Base-by-base conservation (phyloP, 2,329 filamentous ascomycete genomes). In the Ascochyta koolunga region DNA sequence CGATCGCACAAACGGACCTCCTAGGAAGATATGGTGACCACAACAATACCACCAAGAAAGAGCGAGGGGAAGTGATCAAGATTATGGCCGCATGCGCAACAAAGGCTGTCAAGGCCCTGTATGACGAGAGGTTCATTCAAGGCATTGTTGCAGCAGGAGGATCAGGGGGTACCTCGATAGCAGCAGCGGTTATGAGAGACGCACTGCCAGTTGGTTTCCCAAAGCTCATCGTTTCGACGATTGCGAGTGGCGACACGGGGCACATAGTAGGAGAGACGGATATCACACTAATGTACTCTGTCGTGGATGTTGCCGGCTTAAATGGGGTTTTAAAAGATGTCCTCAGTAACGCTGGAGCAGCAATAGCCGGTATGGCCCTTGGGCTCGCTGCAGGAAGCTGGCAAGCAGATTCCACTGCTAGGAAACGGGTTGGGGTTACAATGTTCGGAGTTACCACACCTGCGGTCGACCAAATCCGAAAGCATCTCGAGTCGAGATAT, bases 361-460 rank as follows among this genome's bases (percentile, higher is more conserved):
- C 85, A 0, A 83, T 89, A 32, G 76, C 76, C 0, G 87, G 81
- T 0, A 87, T 88, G 80, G 82, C 84, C 0, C 54, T 59, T 1
- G 72, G 78, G 0, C 85, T 84, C 53, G 64, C 48, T 56, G 46
- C 54, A 15, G 41, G 49, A 36, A 36, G 8, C 15, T 22, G 13
- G n/a, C 45, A 36, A 18, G 15, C 40, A 6, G 27, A 3, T 7
- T 2, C 8, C n/a, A 22, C 31, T 7, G 32, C 35, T 4, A 43
- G 37, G 24, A 37, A 50, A 13, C 76, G 81, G 0, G 77, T 90
- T 6, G 88, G 82, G 0, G 82, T 90, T 21, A 89, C 87, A 2
- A 90, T 90, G 88, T 90, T 90, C 65, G 88, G 88, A 2, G 87
- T 90, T 6, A 91, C 88, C 0, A 90, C 87, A 0, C 86, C 87